A percentile compares a stretch with the other conserved stretches of the same genome.
Evolutionary conservation across 768 basidiomycete species (phyloP).

Genomic region (Termitomyces sp.): DNA sequence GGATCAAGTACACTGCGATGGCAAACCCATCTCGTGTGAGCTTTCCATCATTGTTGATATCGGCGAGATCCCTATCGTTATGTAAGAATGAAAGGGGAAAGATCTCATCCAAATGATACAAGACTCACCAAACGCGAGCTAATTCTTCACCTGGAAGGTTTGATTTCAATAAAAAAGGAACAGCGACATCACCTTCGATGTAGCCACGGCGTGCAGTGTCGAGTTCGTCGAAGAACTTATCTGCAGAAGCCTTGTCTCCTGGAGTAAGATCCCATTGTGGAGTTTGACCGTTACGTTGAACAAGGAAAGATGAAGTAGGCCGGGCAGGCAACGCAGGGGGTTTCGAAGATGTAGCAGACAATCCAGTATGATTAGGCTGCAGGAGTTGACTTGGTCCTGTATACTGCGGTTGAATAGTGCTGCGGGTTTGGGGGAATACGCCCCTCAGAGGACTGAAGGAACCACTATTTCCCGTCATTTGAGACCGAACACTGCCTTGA

Average conservation of each 20-base stretch:
- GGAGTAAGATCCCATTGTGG: slow-evolving; percentile 81
- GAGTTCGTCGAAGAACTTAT: slow-evolving; percentile 78
- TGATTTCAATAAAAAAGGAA: slow-evolving; percentile 93
- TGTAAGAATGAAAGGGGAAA: slow-evolving; percentile 4
- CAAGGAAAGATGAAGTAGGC: slow-evolving; percentile 28
- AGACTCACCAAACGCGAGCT: slow-evolving; percentile 86
- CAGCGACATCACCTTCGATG: slow-evolving; percentile 92
- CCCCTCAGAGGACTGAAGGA: slow-evolving; percentile 55
- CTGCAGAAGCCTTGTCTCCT: slow-evolving; percentile 72
- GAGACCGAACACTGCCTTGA: slow-evolving; percentile 38
- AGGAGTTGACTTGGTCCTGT: slow-evolving; percentile 54
- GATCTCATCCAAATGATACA: not conserved
- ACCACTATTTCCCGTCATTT: slow-evolving; percentile 60
- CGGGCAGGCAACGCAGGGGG: slow-evolving; percentile 39
- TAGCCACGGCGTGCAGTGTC: slow-evolving; percentile 73
- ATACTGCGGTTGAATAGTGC: slow-evolving; percentile 55
- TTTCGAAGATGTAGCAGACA: slow-evolving; percentile 25
- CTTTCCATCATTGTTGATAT: slow-evolving; percentile 83
- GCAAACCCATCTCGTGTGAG: slow-evolving; percentile 93
- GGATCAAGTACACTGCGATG: slow-evolving; percentile 92
- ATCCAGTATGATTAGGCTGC: slow-evolving; percentile 50
- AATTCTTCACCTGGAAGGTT: slow-evolving; percentile 77
- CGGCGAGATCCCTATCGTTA: slow-evolving; percentile 81
- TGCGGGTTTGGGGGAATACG: slow-evolving; percentile 35
- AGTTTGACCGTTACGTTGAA: slow-evolving; percentile 23